A percentile compares a stretch with the other conserved stretches of the same genome.
phyloP scores from a whole-genome alignment of 768 basidiomycete species.

The Nidula microcarpa region DNA sequence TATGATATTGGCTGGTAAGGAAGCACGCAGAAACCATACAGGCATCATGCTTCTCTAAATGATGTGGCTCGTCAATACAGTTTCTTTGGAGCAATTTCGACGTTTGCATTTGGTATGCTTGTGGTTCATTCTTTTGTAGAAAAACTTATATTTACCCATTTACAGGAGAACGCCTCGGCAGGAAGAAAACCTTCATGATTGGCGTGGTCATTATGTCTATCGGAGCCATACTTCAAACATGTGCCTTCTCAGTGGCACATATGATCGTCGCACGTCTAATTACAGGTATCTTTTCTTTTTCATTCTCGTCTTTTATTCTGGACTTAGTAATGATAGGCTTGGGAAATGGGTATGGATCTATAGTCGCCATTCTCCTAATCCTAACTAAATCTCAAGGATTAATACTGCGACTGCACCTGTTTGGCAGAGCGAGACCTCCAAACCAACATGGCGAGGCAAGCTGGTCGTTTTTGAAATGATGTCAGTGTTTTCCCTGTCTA shows the following conservation, averaged over 20 bases:
- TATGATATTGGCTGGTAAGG: conserved; percentile 46
- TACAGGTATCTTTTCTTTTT: conserved; percentile 28
- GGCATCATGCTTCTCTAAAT: not conserved
- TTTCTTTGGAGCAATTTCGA: conserved; percentile 42
- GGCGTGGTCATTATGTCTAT: conserved; percentile 51
- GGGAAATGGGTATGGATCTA: too few relatives aligned
- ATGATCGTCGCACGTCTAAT: conserved; percentile 48
- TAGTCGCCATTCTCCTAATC: too few relatives aligned
- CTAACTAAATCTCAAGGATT: conserved; percentile 19
- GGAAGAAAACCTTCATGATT: conserved; percentile 44
- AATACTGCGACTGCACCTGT: conserved; percentile 50
- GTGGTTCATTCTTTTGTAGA: not conserved
- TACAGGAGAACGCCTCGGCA: conserved; percentile 36
- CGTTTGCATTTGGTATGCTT: conserved; percentile 32
- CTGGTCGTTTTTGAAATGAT: conserved; percentile 49
- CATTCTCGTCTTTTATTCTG: conserved; percentile 11
- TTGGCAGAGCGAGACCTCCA: conserved; percentile 51
- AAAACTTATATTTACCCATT: not conserved
- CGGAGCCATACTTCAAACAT: conserved; percentile 48
- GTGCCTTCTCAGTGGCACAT: conserved; percentile 38
- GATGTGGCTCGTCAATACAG: conserved; percentile 12
- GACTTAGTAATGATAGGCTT: conserved; percentile 33
- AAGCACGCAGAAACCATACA: conserved; percentile 2
- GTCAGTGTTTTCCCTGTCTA: conserved; percentile 18
- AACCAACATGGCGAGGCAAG: conserved; percentile 44